These are phyloP conservation scores for Gloeostereum incarnatum DNA, from an alignment of 768 basidiomycete genomes.

Conservation along the genomic window DNA sequence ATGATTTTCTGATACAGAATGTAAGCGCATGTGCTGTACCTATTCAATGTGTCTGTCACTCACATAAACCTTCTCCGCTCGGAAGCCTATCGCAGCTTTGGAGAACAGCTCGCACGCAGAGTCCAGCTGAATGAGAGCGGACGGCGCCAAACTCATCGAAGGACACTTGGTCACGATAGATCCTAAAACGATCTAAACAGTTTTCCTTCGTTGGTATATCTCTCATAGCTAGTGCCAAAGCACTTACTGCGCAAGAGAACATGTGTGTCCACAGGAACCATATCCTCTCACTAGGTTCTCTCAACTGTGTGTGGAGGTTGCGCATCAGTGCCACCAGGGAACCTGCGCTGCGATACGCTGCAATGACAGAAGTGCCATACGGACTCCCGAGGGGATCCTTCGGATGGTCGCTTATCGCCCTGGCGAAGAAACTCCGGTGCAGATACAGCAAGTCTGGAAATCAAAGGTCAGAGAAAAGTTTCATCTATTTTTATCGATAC, in stretches of 20 bases:
- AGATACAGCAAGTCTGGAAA: conserved; percentile 55
- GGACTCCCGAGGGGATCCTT: conserved; percentile 67
- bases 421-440: conserved; percentile 66
- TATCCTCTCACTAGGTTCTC: conserved; percentile 53
- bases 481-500: conserved; percentile 2
- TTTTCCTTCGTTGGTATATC: too few relatives aligned
- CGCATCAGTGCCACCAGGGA: conserved; percentile 64
- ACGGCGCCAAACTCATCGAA: conserved; percentile 70
- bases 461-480: background rate
- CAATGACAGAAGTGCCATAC: conserved; percentile 65
- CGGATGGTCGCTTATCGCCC: conserved; percentile 64
- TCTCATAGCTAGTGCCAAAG: conserved; percentile 6
- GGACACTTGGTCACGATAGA: conserved; percentile 73
- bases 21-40: background rate
- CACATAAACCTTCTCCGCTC: conserved; percentile 58
- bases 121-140: conserved; percentile 63
- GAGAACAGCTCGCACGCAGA: conserved; percentile 68
- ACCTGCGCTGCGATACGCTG: conserved; percentile 65
- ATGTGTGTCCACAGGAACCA: conserved; percentile 44
- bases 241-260: conserved; percentile 56
- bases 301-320: conserved; percentile 55
- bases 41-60: conserved; percentile 10
- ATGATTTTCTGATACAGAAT: conserved; percentile 44
- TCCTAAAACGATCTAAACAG: conserved; percentile 52
- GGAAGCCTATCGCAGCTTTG: conserved; percentile 59